Conservation (phyloP, 352 stramenopile species). For the Globisporangium uncinulatum region DNA sequence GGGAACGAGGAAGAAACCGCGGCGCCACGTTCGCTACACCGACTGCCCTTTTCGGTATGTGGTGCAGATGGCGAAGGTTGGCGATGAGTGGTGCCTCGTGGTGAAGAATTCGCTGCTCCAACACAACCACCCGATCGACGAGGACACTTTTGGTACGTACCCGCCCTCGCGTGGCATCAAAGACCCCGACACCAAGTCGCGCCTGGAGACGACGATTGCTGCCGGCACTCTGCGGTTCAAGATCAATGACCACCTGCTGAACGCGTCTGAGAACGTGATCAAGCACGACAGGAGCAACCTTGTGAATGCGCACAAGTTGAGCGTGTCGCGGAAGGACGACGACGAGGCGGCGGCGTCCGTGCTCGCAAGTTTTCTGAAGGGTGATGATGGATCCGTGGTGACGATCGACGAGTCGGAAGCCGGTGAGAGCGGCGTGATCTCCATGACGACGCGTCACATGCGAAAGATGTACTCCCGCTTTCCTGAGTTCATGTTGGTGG, state of each 20-base stretch:
- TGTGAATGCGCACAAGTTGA: background rate
- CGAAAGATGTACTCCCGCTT: too few species aligned
- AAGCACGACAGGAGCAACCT: background rate
- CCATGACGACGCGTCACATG: constrained; percentile 8
- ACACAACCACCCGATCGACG: background rate
- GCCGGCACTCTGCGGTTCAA: too few species aligned
- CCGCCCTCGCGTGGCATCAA: too few species aligned
- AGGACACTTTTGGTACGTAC: background rate
- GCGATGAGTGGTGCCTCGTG: background rate
- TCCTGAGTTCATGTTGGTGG: too few species aligned
- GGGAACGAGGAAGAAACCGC: background rate
- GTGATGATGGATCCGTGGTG: too few species aligned
- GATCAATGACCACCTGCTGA: too few species aligned
- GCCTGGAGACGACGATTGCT: too few species aligned
- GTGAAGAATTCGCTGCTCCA: background rate
- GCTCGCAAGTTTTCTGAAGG: too few species aligned
- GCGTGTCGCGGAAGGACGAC: too few species aligned
- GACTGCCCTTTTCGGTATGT: background rate
- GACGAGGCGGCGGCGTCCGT: too few species aligned
- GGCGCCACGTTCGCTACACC: background rate
- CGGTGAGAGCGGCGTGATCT: constrained; percentile 3
- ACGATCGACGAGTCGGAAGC: too few species aligned
- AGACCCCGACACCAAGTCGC: too few species aligned
- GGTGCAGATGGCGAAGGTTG: background rate
- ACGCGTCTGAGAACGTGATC: background rate